phyloP scores from a whole-genome alignment of 805 yeast genomes.

The Candida dajiaensis region DNA sequence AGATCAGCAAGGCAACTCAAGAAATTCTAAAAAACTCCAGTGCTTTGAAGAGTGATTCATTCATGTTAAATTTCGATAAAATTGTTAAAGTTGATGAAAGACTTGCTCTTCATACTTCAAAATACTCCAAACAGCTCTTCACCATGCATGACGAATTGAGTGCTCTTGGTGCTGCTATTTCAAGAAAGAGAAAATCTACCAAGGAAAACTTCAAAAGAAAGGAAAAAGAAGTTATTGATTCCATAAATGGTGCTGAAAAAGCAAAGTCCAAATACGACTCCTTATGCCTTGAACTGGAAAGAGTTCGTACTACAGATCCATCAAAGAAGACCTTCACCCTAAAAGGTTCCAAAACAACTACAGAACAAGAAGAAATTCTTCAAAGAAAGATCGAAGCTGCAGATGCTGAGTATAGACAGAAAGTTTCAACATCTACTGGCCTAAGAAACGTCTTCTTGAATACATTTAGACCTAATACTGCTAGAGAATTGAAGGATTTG shows the following conservation, averaged over 20 bases:
- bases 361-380: conserved; percentile 85
- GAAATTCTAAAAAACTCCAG: conserved; percentile 38
- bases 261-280: conserved; percentile 75
- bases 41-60: conserved; percentile 55
- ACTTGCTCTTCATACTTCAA: conserved; percentile 60
- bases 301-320: conserved; percentile 75
- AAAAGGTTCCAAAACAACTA: conserved; percentile 70
- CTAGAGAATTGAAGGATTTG: conserved; percentile 65
- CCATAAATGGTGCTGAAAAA: conserved; percentile 81
- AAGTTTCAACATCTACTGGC: conserved; percentile 66
- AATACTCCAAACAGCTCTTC: conserved; percentile 73
- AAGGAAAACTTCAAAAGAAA: conserved; percentile 79
- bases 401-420: conserved; percentile 79
- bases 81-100: conserved; percentile 77
- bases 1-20: conserved; percentile 55
- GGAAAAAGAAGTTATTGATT: conserved; percentile 81
- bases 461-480: conserved; percentile 71
- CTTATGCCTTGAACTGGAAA: conserved; percentile 81
- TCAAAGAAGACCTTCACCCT: conserved; percentile 76
- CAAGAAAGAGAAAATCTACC: conserved; percentile 63
- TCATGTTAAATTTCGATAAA: conserved; percentile 58
- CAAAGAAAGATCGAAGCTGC: conserved; percentile 75
- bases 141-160: conserved; percentile 81
- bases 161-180: conserved; percentile 63
- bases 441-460: conserved; percentile 67